Evolutionary conservation across 371 early-diverging fungal genomes (phyloP).

Genomic region (Syncephalastrum monosporum): DNA sequence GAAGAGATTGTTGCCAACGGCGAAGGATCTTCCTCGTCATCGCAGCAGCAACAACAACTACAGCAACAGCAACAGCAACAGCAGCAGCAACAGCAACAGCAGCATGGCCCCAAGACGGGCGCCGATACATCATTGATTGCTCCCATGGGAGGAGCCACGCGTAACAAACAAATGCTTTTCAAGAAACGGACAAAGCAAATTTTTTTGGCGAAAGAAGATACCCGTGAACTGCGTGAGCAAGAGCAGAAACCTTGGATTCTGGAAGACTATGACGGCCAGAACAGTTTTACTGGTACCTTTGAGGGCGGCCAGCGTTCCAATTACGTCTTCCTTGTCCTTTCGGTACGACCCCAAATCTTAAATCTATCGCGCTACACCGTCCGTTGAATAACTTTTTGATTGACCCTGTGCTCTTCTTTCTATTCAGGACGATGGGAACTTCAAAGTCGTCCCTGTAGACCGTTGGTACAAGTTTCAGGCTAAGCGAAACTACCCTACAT

Average conservation of each 20-base stretch:
- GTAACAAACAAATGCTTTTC: slow-evolving; percentile 78
- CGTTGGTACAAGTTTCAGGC: slow-evolving; percentile 92
- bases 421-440: slow-evolving; percentile 63
- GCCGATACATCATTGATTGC: slow-evolving; percentile 77
- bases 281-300: slow-evolving; percentile 70
- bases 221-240: slow-evolving; percentile 65
- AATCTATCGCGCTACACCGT: neutral
- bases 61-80: slow-evolving; percentile 26
- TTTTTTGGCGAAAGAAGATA: slow-evolving; percentile 73
- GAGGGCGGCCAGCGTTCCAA: slow-evolving; percentile 79
- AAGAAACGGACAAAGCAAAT: slow-evolving; percentile 84
- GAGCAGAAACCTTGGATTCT: slow-evolving; percentile 81
- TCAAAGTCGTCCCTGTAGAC: slow-evolving; percentile 84
- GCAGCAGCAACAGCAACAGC: slow-evolving; percentile 28
- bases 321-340: slow-evolving; percentile 81
- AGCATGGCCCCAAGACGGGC: slow-evolving; percentile 54
- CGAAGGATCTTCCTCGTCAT: slow-evolving; percentile 9
- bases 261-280: slow-evolving; percentile 70
- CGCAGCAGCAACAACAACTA: slow-evolving; percentile 25
- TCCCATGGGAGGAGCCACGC: slow-evolving; percentile 75
- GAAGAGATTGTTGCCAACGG: no score
- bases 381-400: neutral
- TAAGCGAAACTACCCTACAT: slow-evolving; percentile 75
- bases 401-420: neutral
- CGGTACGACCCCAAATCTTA: slow-evolving; percentile 15